phyloP scores from a whole-genome alignment of 1,139 yeast genomes.

The Suzukiozyma palmioleophila region DNA sequence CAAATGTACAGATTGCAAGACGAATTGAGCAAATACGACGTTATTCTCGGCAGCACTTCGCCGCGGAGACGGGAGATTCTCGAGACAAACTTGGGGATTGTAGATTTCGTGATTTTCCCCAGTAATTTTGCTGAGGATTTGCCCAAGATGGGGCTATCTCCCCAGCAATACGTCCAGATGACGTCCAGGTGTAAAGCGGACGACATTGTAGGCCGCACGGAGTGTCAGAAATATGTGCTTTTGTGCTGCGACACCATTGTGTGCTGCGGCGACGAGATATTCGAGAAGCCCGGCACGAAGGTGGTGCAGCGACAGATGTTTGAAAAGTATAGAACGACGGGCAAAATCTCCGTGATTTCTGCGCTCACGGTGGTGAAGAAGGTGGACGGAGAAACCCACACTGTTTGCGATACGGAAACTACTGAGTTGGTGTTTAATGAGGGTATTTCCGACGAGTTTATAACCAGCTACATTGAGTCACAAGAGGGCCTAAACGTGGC shows the following conservation, averaged over 20 bases:
- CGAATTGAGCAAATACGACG: constrained; percentile 21
- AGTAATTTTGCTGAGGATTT: constrained; percentile 75
- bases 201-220: constrained; percentile 43
- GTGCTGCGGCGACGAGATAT: constrained; percentile 53
- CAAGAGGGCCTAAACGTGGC: constrained; percentile 83
- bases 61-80: constrained; percentile 75
- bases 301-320: constrained; percentile 43
- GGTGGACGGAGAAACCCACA: constrained; percentile 20
- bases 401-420: constrained; percentile 12
- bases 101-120: constrained; percentile 41
- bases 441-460: constrained; percentile 45
- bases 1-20: constrained; percentile 24
- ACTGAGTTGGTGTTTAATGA: constrained; percentile 28
- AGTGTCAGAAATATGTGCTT: constrained; percentile 27
- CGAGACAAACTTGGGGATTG: constrained; percentile 54
- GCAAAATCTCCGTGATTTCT: constrained; percentile 54
- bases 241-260: constrained; percentile 87
- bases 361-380: constrained; percentile 57
- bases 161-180: constrained; percentile 59
- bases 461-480: constrained; percentile 57
- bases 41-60: constrained; percentile 79
- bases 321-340: constrained; percentile 38
- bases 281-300: constrained; percentile 70
- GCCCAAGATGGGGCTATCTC: constrained; percentile 45
- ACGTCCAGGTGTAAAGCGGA: constrained; percentile 62